phyloP scores from a whole-genome alignment of 139 green algal genomes.

The Pseudopediastrum boryanum region DNA sequence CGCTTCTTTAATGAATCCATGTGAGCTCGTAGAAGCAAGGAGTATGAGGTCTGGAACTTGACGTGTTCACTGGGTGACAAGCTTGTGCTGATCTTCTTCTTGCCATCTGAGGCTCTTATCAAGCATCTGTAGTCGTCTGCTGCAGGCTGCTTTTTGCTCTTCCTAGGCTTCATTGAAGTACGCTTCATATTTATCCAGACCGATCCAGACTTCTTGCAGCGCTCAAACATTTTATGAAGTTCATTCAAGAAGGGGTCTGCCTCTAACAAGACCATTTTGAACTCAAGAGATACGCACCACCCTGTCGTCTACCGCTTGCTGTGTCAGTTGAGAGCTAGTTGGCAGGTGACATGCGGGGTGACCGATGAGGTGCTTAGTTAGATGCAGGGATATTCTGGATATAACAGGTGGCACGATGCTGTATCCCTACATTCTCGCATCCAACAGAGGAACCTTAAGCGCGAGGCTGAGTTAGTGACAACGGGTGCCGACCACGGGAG shows the following conservation, averaged over 20 bases:
- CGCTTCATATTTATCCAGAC: conserved; percentile 80
- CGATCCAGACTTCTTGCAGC: conserved; percentile 57
- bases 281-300: too few relatives aligned
- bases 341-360: too few relatives aligned
- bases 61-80: conserved; percentile 52
- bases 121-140: conserved; percentile 65
- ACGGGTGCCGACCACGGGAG: too few relatives aligned
- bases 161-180: conserved; percentile 46
- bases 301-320: too few relatives aligned
- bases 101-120: conserved; percentile 78
- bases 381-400: too few relatives aligned
- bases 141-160: conserved; percentile 16
- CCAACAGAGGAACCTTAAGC: too few relatives aligned
- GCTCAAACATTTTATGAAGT: conserved; percentile 78
- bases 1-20: conserved; percentile 69
- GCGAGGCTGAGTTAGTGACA: too few relatives aligned
- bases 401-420: too few relatives aligned
- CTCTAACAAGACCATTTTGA: too few relatives aligned
- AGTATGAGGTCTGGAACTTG: conserved; percentile 67
- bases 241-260: conserved; percentile 78
- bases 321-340: too few relatives aligned
- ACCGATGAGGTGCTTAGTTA: too few relatives aligned
- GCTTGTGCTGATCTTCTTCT: conserved; percentile 77
- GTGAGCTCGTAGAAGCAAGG: conserved; percentile 43
- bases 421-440: too few relatives aligned